Evolutionary conservation across 768 basidiomycete species (phyloP).

Genomic region (Vararia minispora): DNA sequence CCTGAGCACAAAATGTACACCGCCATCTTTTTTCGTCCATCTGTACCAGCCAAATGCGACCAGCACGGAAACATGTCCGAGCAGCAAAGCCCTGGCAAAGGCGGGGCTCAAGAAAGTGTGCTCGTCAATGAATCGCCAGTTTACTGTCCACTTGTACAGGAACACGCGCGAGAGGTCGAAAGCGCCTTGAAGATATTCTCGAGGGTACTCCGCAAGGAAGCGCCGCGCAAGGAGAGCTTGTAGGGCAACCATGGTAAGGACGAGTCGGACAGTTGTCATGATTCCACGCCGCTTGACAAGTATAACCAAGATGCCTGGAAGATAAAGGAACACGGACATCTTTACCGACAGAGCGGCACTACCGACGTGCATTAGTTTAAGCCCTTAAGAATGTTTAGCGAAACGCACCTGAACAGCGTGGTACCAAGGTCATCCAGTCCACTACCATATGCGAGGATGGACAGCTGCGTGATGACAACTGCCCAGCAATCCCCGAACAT

Average conservation of each 20-base stretch:
- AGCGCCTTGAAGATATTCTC: constrained; percentile 61
- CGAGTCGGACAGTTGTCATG: constrained; percentile 35
- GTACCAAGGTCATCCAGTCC: constrained; percentile 52
- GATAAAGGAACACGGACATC: constrained; percentile 86
- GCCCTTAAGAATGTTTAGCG: background rate
- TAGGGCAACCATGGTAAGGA: constrained; percentile 31
- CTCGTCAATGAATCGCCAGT: constrained; percentile 86
- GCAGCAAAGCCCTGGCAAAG: constrained; percentile 53
- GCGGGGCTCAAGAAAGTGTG: constrained; percentile 55
- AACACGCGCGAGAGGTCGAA: constrained; percentile 87
- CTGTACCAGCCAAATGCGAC: constrained; percentile 53
- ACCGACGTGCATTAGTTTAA: background rate
- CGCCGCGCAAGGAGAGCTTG: constrained; percentile 59
- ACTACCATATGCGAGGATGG: constrained; percentile 54
- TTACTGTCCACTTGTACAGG: constrained; percentile 95
- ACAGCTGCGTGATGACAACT: constrained; percentile 48
- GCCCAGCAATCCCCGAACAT: constrained; percentile 96
- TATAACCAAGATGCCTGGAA: constrained; percentile 80
- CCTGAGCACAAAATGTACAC: constrained; percentile 41
- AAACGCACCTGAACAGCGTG: constrained; percentile 60
- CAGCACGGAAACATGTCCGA: constrained; percentile 52
- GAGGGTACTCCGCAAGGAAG: constrained; percentile 51
- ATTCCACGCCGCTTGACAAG: constrained; percentile 67
- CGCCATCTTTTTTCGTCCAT: constrained; percentile 75
- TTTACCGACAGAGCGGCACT: constrained; percentile 85